Evolutionary conservation across 176 grass and related monocot genomes (phyloP).

Genomic region (Bolboschoenus planiculmis): DNA sequence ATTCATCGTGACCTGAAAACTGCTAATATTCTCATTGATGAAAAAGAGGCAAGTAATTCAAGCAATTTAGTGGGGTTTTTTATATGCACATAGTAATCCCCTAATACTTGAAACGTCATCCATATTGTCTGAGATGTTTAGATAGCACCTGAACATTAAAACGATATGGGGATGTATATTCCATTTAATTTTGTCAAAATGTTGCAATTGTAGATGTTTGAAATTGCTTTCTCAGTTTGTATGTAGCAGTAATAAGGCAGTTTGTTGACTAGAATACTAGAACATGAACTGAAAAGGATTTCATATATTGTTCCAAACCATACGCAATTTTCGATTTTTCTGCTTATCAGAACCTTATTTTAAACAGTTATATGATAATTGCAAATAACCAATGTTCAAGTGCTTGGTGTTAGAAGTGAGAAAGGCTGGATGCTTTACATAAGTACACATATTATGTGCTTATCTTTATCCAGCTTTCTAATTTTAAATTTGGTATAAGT

Average conservation of each 20-base stretch:
- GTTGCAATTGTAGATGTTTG: not conserved
- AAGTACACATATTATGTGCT: not conserved
- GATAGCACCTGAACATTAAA: not conserved
- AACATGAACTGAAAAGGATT: not conserved
- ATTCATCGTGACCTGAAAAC: slow-evolving; percentile 45
- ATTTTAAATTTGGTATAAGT: slow-evolving; percentile 8
- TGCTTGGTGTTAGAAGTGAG: not conserved
- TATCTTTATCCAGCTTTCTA: not conserved
- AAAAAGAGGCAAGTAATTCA: slow-evolving; percentile 33
- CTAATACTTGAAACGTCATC: not conserved
- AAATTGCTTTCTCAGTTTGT: not conserved
- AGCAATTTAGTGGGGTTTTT: not conserved
- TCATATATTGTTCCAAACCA: not conserved
- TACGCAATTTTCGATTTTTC: not conserved
- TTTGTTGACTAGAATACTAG: not conserved
- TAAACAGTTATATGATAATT: not conserved
- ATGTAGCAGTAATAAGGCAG: not conserved
- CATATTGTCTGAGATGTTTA: not conserved
- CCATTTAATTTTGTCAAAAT: not conserved
- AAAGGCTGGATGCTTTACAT: not conserved
- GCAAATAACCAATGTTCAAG: not conserved
- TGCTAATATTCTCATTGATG: slow-evolving; percentile 50
- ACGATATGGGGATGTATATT: not conserved
- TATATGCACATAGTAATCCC: not conserved
- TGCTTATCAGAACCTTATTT: not conserved